Base-by-base conservation (phyloP, 768 basidiomycete species). In the Lyophyllum decastes region DNA sequence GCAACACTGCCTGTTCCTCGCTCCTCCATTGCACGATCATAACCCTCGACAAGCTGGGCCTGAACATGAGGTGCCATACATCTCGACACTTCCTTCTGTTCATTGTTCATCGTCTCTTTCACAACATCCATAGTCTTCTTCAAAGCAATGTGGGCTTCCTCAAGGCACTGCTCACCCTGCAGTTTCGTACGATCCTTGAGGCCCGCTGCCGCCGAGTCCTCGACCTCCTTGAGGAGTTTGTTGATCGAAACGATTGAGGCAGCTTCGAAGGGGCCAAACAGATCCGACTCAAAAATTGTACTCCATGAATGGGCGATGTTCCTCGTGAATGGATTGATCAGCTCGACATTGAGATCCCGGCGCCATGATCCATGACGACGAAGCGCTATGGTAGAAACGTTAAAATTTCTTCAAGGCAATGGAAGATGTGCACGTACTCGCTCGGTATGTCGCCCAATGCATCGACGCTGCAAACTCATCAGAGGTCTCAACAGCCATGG, bases 361-460 rank as follows among this genome's bases (percentile, higher is more conserved):
- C 82, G 78, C 72, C 76, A 87, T 7, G 76, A 67, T 4, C 85
- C 84, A 59, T 84, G 78, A 34, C 83, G 82, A 45, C 82, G 77
- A 40, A 86, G 73, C 5, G 83, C 73, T 76, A 49, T 27, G 7
- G 33, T 50, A n/a, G 27, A 25, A 4, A 57, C 25, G 10, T 53
- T 16, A 40, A 17, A 45, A 22, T 14, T 21, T 16, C 12, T 30
- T 10, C 33, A 14, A 22, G 21, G 16, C 4, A 41, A 26, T 17
- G 47, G 19, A 22, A n/a, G 14, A 8, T 2, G 25, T 24, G 33
- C 11, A 72, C 80, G 68, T 61, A 84, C 82, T 83, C 4, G 82
- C 83, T 57, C 83, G 76, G 64, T 83, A 86, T 14, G 83, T 84
- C 0, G 57, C 71, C 85, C 86, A 87, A 58, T 87, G 84, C 81